Conservation (phyloP, 1,284 basidiomycete species). For the Sanguinoderma infundibulare region DNA sequence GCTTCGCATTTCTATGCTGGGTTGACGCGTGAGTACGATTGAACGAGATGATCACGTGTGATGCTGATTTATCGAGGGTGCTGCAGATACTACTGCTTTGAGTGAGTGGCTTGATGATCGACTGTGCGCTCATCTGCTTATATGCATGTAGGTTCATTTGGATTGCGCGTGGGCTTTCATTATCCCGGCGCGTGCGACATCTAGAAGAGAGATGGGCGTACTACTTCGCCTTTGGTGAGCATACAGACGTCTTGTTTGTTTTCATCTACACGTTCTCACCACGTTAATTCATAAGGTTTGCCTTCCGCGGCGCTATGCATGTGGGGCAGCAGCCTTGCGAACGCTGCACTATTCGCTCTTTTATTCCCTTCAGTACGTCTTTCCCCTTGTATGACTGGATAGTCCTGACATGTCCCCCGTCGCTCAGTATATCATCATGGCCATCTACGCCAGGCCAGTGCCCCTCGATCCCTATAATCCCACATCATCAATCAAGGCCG, state of each 20-base stretch:
- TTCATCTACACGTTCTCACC: not conserved
- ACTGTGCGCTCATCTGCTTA: not conserved
- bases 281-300: constrained; percentile 45
- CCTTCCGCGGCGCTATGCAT: constrained; percentile 71
- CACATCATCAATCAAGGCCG: constrained; percentile 33
- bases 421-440: constrained; percentile 78
- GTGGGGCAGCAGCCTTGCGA: constrained; percentile 73
- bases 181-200: constrained; percentile 69
- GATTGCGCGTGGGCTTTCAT: constrained; percentile 72
- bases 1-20: constrained; percentile 81
- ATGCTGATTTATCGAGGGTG: not conserved
- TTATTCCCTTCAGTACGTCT: constrained; percentile 71
- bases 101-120: constrained; percentile 52
- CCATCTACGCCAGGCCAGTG: constrained; percentile 69
- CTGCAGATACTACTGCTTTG: constrained; percentile 84
- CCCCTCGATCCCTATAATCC: constrained; percentile 76
- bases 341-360: constrained; percentile 78
- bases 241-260: not conserved
- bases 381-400: too few species aligned
- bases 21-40: constrained; percentile 74
- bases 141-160: constrained; percentile 65
- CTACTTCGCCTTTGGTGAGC: constrained; percentile 77
- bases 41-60: not conserved
- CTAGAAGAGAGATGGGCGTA: constrained; percentile 88
- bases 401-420: not conserved